Base-by-base conservation (phyloP, 2,329 filamentous ascomycete genomes). In the Septoria linicola region DNA sequence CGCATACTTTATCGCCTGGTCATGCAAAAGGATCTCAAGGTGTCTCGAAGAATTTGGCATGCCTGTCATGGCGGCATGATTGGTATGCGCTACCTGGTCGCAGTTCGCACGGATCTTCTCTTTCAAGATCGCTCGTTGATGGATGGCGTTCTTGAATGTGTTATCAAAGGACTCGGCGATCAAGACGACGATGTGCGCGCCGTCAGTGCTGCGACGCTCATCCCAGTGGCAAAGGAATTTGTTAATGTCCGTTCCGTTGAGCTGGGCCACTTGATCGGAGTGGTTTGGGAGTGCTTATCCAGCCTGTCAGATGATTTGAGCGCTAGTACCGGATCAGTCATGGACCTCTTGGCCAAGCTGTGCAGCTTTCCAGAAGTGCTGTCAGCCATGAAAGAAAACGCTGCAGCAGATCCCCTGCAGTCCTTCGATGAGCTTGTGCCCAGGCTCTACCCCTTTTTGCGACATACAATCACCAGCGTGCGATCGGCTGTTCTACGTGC, bases 41-140 rank as follows among this genome's bases (percentile, higher is more conserved):
- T 91, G 19, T 83, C 85, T 19, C 81, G 80, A 25, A 84, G 87
- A 11, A 80, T 90, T 23, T 99, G 93, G 93, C 89, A 95, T 53
- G 88, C 96, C 31, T 96, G 91, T 64, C 95, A 99, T 68, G 93
- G 93, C 59, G 93, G 93, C 56, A 99, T 99, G 93, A 91, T 97
- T 40, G 93, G 93, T 6, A 74, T 99, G 64, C 82, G 92, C 63
- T 99, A 99, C 66, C 82, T 99, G 40, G 93, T 99, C 23, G 93
- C 93, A 7, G 89, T 99, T 30, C 83, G 93, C 42, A 96, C 93
- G 63, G 93, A 97, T 67, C 75, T 99, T 2, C 80, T 99, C 4
- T 80, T 97, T 20, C 81, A 89, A 64, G 87, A 96, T 63, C 81
- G 80, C 20, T 81, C 85, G 42, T 85, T 99, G 69, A 90, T 99